Evolutionary conservation across 106 monocot genomes (phyloP), one percentile per base, ranked within the genome.

Genomic region (Narthecium ossifragum): DNA sequence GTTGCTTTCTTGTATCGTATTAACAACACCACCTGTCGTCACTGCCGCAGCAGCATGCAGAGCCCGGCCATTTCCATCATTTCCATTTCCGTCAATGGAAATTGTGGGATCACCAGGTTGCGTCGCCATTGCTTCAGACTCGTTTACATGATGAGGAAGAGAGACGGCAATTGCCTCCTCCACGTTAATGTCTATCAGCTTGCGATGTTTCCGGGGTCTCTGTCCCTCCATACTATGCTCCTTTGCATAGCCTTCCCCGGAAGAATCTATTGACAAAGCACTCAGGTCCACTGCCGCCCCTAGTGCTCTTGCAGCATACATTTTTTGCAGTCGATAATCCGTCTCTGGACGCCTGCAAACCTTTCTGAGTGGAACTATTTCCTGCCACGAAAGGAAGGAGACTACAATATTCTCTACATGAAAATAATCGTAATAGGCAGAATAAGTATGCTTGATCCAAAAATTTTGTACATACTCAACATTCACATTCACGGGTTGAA

Each of bases 341-440:
- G 78, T 75, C 68, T 82, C 86, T 26, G 86, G 86, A 0, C 82
- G 74, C 51, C 86, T 61, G 24, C 86, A 86, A 4, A 86, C 71
- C 64, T 86, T 86, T 50, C 78, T 68, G 28, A 86, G 48, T 48
- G 86, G 74, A 0, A 86, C 86, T 61, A 86, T 86, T 75, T 86
- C 86, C 86, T 86, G 68, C 17, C 29, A 46, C 22, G n/a, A 31
- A 5, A 46, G 3, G 6, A 27, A 57, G 2, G 23, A 4, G 4
- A 12, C 32, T n/a, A n/a, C n/a, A n/a, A n/a, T n/a, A n/a, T n/a
- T n/a, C n/a, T n/a, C n/a, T n/a, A n/a, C n/a, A n/a, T n/a, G n/a
- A n/a, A n/a, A n/a, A n/a, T n/a, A n/a, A n/a, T n/a, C n/a, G n/a
- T n/a, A n/a, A n/a, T n/a, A n/a, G n/a, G n/a, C n/a, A n/a, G n/a